Evolutionary conservation across 306 rosid species (phyloP), one percentile per base, ranked within the genome.

Genomic region (Fagus crenata): DNA sequence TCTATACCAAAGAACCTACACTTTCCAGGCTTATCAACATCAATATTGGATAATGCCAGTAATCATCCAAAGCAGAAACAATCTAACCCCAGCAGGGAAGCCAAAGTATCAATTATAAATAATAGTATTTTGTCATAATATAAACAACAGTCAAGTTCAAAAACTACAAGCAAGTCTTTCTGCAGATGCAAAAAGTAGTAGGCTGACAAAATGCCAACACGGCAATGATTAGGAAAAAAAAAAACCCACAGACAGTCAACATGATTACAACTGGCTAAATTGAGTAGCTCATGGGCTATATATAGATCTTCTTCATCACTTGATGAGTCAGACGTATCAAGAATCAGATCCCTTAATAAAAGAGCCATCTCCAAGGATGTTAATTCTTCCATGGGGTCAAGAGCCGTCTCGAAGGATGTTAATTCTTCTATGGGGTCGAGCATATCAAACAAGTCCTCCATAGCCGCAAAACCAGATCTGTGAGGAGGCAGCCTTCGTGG

Each of bases 401-500:
- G 75, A 46, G 72, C 81, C 75, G 61, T 75, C 79, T 82, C 80
- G 49, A 61, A 72, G 73, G 83, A 43, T 54, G 65, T 82, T 67
- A 79, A 73, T 33, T 51, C 88, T 63, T 79, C 84, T 42, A 84
- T 76, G 69, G 69, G 68, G 68, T 72, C 83, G 4, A 76, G 64
- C 86, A 82, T 70, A 74, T 86, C 75, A 54, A 67, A 75, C 37
- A 83, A 31, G 77, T 59, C 67, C 76, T 82, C 82, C 79, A 81
- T 72, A 73, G 53, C 76, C 75, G 51, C 76, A 56, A 56, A 72
- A 80, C 80, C 72, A 72, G 76, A 79, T 77, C 85, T 83, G 74
- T 55, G 73, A 11, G 79, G 76, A 78, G 81, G 79, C 32, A 84
- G 85, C 77, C 76, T 78, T 74, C 80, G 78, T 31, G 86, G 90